phyloP scores from a whole-genome alignment of 139 green algal genomes.

The Coelastrella sp. region DNA sequence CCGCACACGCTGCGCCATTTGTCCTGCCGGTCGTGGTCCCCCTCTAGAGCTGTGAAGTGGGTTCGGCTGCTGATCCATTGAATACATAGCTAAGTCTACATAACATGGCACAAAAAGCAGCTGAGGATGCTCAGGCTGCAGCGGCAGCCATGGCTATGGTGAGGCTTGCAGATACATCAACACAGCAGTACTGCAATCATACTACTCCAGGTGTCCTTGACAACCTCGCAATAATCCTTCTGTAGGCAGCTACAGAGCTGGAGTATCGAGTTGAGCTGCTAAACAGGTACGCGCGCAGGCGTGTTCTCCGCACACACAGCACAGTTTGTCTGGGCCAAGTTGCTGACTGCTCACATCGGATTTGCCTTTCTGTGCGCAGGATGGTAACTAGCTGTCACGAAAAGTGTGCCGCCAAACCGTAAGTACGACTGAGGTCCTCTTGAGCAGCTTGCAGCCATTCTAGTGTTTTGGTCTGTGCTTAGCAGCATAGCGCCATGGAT shows the following conservation, averaged over 20 bases:
- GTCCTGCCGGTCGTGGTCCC: neutral
- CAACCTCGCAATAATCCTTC: neutral
- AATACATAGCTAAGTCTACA: neutral
- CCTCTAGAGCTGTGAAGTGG: too few species aligned
- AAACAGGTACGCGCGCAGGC: conserved; percentile 79
- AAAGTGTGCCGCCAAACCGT: conserved; percentile 90
- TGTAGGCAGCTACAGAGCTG: conserved; percentile 87
- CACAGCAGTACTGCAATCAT: neutral
- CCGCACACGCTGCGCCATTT: neutral
- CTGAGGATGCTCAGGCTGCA: conserved; percentile 39
- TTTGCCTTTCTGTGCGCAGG: conserved; percentile 60
- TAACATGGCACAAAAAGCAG: conserved; percentile 11
- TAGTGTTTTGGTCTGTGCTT: too few species aligned
- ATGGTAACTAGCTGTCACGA: conserved; percentile 91
- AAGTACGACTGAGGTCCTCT: conserved; percentile 46
- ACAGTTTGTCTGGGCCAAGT: too few species aligned
- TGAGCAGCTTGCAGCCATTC: too few species aligned
- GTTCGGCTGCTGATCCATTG: too few species aligned
- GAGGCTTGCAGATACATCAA: neutral
- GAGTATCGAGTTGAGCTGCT: conserved; percentile 95
- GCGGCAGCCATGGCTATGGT: conserved; percentile 44
- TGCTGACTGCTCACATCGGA: neutral
- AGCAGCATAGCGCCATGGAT: too few species aligned
- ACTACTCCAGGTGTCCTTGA: too few species aligned
- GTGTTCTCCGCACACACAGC: neutral